Evolutionary conservation across 2,329 filamentous ascomycete genomes (phyloP), one percentile per base, ranked within the genome.

Genomic region (Aspergillus hiratsukae): DNA sequence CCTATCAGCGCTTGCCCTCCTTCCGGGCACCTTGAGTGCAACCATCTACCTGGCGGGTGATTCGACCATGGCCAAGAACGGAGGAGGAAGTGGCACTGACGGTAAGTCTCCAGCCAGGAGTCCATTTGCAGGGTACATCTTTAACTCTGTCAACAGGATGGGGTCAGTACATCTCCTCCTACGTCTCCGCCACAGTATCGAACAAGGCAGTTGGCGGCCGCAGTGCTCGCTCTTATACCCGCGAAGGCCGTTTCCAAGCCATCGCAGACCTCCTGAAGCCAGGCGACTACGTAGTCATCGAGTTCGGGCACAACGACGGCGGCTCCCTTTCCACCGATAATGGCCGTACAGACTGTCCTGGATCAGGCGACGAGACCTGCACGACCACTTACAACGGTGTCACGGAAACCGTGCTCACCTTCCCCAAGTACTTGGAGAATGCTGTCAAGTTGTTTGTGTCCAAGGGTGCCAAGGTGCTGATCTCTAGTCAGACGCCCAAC

Each of bases 251-350:
- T 14, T 90, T 89, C 74, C 71, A 78, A 17, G 77, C 76, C 0
- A 81, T 89, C 52, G 79, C 81, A 49, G 71, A 77, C 31, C 65
- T 76, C 2, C 75, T 88, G 25, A 62, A 80, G 65, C 55, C 76
- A 1, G 84, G 83, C 31, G 87, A 89, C 70, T 86, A 83, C 70
- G 85, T 88, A 1, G 76, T 89, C 53, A 87, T 89, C 53, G 86
- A 89, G 64, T 88, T 89, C 64, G 87, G 87, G 0, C 87, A 89
- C 75, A 90, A 90, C 64, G 87, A 89, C 62, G 87, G 85, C 23
- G 85, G 86, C 1, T 80, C 80, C 0, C 73, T 85, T 1, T 72
- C 68, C 2, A 70, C 71, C 11, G 86, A 89, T 69, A 87, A 88
- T 62, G 82, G 82, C 0, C 80, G 85, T 14, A 82, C 80, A 1